Base-by-base conservation (phyloP, 2,329 filamentous ascomycete species). In the Cercospora janseana region DNA sequence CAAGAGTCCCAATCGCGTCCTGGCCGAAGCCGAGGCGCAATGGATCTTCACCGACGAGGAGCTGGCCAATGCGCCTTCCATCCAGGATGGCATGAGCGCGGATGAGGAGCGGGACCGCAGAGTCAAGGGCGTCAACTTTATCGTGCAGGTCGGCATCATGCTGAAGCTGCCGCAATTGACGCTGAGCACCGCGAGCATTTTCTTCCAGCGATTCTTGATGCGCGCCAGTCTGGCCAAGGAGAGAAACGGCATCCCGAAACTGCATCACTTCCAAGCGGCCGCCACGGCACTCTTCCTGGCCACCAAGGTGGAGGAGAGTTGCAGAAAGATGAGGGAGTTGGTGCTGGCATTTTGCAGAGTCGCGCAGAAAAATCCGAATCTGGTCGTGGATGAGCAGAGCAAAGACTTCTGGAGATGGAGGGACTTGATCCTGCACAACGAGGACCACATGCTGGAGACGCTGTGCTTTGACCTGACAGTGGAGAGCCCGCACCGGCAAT, bases 401-500 rank as follows among this genome's bases (percentile, higher is more conserved):
- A 97, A 96, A 66, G 93, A 98, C 66, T 98, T 93, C 68, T 98
- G 93, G 93, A 83, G 87, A 64, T 98, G 93, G 93, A 82, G 90
- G 54, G 93, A 98, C 66, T 93, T 86, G 51, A 95, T 98, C 50
- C 75, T 97, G 10, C 85, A 87, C 58, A 89, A 94, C 65, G 93
- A 98, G 71, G 93, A 97, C 67, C 76, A 92, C 34, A 86, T 98
- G 74, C 79, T 98, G 12, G 93, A 97, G 69, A 83, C 83, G 37
- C 77, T 98, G 13, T 97, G 91, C 53, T 98, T 98, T 69, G 93
- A 98, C 67, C 77, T 98, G 37, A 88, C 91, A 69, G 78, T 96
- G 21, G 87, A 94, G 59, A 88, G 90, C 53, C 92, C 93, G 0
- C 93, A 97, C 68, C 83, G 85, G 51, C 81, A 86, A 51, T 81